Percentiles rank a stretch among this genome's conserved stretches.
These are phyloP conservation scores for Closterium sp. DNA, from an alignment of 139 green algal genomes.

Conservation along the genomic window DNA sequence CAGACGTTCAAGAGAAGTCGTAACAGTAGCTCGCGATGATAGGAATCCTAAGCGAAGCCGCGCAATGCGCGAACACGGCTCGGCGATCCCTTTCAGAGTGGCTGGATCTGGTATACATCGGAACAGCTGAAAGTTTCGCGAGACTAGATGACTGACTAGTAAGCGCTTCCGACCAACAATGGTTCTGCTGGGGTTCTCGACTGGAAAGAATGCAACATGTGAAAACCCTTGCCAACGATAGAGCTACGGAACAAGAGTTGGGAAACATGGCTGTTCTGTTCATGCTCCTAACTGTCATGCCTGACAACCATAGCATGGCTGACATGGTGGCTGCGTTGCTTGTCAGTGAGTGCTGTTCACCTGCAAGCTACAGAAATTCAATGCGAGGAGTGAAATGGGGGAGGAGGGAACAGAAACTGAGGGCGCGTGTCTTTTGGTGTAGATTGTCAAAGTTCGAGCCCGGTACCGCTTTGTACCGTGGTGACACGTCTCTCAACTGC, in stretches of 20 bases:
- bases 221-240: neutral
- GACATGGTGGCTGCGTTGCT: neutral
- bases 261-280: neutral
- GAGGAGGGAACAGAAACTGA: too few species aligned
- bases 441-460: too few species aligned
- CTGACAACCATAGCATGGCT: too few species aligned
- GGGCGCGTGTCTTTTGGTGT: too few species aligned
- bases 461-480: too few species aligned
- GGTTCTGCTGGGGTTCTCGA: neutral
- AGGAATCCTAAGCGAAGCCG: neutral
- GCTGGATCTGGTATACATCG: neutral
- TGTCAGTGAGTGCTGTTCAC: neutral
- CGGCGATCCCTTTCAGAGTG: neutral
- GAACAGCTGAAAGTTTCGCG: neutral
- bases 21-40: neutral
- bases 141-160: neutral
- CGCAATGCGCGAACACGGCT: neutral
- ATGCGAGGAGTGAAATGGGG: too few species aligned
- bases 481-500: too few species aligned
- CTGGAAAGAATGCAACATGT: neutral
- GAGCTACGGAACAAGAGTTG: neutral
- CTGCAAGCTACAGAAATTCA: neutral
- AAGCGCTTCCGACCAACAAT: neutral
- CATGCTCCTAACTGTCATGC: too few species aligned
- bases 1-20: too few species aligned